A percentile compares a stretch with the other conserved stretches of the same genome.
Conservation (phyloP, 352 stramenopile genomes). For the Phytopythium chamaehyphon region DNA sequence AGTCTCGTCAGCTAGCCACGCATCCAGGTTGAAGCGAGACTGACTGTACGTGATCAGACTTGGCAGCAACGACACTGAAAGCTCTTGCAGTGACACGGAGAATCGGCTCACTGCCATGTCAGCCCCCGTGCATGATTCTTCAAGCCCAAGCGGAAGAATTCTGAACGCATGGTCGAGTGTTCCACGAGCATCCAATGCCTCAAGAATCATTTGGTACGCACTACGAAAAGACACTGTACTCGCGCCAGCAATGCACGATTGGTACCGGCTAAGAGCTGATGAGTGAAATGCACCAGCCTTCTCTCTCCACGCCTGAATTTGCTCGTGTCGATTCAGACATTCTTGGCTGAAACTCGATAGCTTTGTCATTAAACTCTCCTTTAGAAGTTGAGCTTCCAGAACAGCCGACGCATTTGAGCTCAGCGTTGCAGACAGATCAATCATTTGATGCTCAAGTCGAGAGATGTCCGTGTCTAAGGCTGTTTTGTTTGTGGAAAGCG, state of each 20-base stretch:
- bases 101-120: slow-evolving; percentile 29
- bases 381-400: background rate
- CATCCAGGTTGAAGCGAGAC: slow-evolving; percentile 31
- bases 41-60: slow-evolving; percentile 36
- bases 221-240: slow-evolving; percentile 21
- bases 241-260: slow-evolving; percentile 6
- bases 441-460: slow-evolving; percentile 6
- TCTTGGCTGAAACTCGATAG: background rate
- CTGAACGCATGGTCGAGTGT: slow-evolving; percentile 11
- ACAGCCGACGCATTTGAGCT: background rate
- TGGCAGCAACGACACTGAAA: slow-evolving; percentile 25
- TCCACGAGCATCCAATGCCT: slow-evolving; percentile 1
- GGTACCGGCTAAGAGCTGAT: background rate
- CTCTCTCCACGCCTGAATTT: slow-evolving; percentile 39
- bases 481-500: slow-evolving; percentile 4
- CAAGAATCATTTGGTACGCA: slow-evolving; percentile 11
- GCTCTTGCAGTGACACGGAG: slow-evolving; percentile 18
- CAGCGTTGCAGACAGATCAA: slow-evolving; percentile 1
- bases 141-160: slow-evolving; percentile 15
- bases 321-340: slow-evolving; percentile 14
- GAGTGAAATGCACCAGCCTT: slow-evolving; percentile 21
- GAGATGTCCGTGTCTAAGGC: slow-evolving; percentile 3
- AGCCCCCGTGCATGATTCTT: slow-evolving; percentile 21
- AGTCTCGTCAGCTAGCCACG: slow-evolving; percentile 20
- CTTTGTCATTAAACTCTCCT: slow-evolving; percentile 2